Evolutionary conservation across 306 rosid species (phyloP), one percentile per base, ranked within the genome.

Genomic region (Dryas alaskensis): DNA sequence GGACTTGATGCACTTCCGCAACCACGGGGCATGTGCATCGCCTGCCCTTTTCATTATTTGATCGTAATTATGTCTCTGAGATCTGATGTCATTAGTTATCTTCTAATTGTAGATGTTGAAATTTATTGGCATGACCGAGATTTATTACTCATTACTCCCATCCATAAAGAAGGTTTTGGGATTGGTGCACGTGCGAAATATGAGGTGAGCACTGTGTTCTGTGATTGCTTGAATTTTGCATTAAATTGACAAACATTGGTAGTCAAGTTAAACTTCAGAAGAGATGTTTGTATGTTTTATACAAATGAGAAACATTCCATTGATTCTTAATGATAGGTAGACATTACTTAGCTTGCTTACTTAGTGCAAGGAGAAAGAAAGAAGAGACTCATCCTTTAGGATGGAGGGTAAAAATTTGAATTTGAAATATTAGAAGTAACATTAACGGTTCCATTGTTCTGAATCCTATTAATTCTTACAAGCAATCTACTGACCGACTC

Each of bases 131-230:
- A 78, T 54, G 78, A 79, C 67, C 88, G 66, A 17, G 86, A 89
- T 80, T 83, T 76, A 78, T 77, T 82, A 45, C 68, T 72, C 73
- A 50, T 88, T 39, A 79, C 74, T 76, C 89, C 73, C 73, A 76
- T 85, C 71, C 73, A 73, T 44, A 87, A 81, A 77, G 94, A 89
- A 66, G 88, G 90, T 74, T 75, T 82, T 82, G 96, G 98, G 54
- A 57, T 86, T 43, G 84, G 86, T 75, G 90, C 91, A 67, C 86
- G 60, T 48, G 84, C 96, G 7, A 88, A 64, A 73, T 93, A 89
- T 81, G 94, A 91, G 92, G 97, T 88, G 71, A 76, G 90, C 65
- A 40, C 60, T 46, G 8, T 54, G 1, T 61, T 44, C 10, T n/a
- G 8, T 5, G 10, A 58, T 44, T 60, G 46, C 10, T 22, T 10